Evolutionary conservation across 139 green algal species (phyloP).

Genomic region (Tetraselmis striata): DNA sequence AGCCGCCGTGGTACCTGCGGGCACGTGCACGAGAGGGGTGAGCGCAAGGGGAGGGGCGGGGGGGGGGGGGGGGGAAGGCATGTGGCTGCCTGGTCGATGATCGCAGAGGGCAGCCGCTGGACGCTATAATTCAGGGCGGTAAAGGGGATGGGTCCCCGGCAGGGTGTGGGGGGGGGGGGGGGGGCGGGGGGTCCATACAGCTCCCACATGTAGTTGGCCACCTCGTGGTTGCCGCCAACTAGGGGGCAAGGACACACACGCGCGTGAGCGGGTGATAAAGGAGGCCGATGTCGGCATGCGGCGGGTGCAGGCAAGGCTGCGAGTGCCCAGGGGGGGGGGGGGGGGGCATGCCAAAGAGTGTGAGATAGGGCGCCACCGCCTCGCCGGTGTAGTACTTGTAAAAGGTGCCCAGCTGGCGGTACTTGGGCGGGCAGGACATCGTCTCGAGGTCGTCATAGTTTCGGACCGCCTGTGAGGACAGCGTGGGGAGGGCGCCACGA

Average conservation of each 20-base stretch:
- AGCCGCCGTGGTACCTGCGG: conserved; percentile 80
- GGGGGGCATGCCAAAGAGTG: conserved; percentile 75
- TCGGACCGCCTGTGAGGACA: conserved; percentile 71
- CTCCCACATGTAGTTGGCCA: conserved; percentile 90
- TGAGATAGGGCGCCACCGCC: conserved; percentile 71
- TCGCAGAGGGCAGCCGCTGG: no score
- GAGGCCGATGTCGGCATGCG: no score
- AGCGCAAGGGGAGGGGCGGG: no score
- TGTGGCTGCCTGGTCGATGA: conserved; percentile 88
- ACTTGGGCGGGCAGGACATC: conserved; percentile 90
- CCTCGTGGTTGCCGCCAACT: conserved; percentile 99
- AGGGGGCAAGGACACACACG: conserved; percentile 2
- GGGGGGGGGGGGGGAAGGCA: neutral
- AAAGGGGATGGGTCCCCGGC: no score
- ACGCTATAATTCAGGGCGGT: no score
- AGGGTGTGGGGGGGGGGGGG: no score
- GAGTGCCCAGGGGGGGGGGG: neutral
- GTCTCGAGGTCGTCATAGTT: conserved; percentile 92
- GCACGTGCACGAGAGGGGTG: no score
- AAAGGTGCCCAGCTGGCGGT: conserved; percentile 82
- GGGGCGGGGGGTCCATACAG: conserved; percentile 35
- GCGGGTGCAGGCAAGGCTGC: neutral
- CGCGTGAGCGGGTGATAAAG: no score
- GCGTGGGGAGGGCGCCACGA: neutral
- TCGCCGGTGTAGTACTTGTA: conserved; percentile 93